phyloP scores from a whole-genome alignment of 1,284 basidiomycete species.

The Moesziomyces aphidis region DNA sequence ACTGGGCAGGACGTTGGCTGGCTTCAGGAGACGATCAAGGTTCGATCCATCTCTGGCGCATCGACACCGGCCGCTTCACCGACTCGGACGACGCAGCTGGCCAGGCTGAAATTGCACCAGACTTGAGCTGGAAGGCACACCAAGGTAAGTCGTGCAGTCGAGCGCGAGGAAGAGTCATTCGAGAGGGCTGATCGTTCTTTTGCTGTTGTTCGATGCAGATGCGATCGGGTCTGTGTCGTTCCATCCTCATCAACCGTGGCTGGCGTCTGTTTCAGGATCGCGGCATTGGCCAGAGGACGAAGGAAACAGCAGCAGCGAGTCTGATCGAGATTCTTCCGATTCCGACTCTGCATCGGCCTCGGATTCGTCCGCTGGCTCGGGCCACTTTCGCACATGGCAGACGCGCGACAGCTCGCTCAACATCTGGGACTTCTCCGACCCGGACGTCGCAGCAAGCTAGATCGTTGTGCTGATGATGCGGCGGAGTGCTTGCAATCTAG shows the following conservation, averaged over 20 bases:
- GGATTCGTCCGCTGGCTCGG: not conserved
- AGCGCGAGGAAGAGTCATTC: not conserved
- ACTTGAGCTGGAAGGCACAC: conserved; percentile 47
- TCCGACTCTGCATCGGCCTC: not conserved
- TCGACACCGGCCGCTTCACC: conserved; percentile 25
- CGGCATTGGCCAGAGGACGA: conserved; percentile 24
- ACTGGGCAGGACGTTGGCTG: conserved; percentile 54
- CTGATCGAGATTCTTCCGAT: not conserved
- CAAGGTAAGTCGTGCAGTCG: conserved; percentile 9
- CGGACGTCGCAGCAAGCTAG: not conserved
- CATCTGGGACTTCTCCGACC: conserved; percentile 33
- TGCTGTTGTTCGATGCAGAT: conserved; percentile 14
- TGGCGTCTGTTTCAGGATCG: conserved; percentile 41
- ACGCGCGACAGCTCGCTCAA: conserved; percentile 32
- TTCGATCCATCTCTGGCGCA: conserved; percentile 42
- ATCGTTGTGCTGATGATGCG: too few relatives aligned
- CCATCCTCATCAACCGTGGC: conserved; percentile 40
- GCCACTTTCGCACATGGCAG: conserved; percentile 19
- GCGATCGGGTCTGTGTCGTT: conserved; percentile 41
- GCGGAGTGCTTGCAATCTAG: too few relatives aligned
- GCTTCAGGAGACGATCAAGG: conserved; percentile 46
- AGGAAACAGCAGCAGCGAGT: conserved; percentile 4
- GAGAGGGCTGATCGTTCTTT: not conserved
- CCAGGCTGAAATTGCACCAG: conserved; percentile 21
- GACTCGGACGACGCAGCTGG: conserved; percentile 11